These are phyloP conservation scores for Fusarium dlaminii DNA, from an alignment of 2,329 filamentous ascomycete species.

Conservation along the genomic window DNA sequence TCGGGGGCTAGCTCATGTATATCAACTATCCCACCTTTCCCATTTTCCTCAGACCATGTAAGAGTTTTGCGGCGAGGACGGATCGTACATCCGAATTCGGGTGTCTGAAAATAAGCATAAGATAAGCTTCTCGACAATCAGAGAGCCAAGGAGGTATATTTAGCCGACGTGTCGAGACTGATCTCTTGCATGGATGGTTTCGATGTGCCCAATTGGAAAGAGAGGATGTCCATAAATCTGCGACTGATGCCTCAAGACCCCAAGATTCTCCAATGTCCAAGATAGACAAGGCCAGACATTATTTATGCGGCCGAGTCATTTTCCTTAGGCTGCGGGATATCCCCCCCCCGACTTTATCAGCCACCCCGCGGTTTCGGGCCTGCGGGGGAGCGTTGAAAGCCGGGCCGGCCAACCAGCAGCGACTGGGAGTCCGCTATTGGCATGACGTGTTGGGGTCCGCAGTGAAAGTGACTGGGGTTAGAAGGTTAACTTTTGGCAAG, in stretches of 20 bases:
- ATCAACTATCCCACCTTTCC: background rate
- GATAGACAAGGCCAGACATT: background rate
- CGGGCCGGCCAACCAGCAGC: conserved; percentile 19
- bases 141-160: background rate
- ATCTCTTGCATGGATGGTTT: background rate
- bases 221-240: background rate
- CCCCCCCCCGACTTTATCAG: conserved; percentile 28
- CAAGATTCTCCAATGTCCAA: background rate
- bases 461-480: background rate
- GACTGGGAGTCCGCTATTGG: conserved; percentile 3
- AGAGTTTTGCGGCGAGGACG: background rate
- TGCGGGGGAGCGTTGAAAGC: conserved; percentile 22
- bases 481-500: conserved; percentile 5
- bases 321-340: background rate
- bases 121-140: conserved; percentile 16
- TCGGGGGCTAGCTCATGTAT: background rate
- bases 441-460: conserved; percentile 24
- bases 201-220: background rate
- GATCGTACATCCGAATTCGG: background rate
- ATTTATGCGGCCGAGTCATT: background rate
- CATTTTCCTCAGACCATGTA: background rate
- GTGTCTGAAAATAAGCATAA: conserved; percentile 10
- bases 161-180: background rate
- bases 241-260: background rate
- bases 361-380: conserved; percentile 36